Percentiles rank a stretch among this genome's conserved stretches.
These are phyloP conservation scores for Talaromyces thailandensis DNA, from an alignment of 495 filamentous ascomycete genomes.

Conservation along the genomic window DNA sequence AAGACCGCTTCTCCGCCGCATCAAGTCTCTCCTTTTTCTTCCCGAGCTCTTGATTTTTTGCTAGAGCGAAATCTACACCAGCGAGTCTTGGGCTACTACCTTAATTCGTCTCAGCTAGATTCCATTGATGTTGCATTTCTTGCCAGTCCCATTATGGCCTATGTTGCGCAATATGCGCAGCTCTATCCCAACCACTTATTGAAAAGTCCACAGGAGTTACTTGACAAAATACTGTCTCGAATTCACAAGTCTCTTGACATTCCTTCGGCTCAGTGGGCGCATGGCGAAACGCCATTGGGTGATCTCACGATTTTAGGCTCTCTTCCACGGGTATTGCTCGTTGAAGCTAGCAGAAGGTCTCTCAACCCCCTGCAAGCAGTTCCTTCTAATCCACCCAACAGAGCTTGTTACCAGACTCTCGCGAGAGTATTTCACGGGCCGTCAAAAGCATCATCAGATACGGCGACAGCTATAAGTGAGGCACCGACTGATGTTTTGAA, in stretches of 20 bases:
- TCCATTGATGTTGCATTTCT: slow-evolving; percentile 43
- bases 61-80: slow-evolving; percentile 41
- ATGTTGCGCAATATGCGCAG: slow-evolving; percentile 48
- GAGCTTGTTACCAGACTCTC: slow-evolving; percentile 45
- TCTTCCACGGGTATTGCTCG: slow-evolving; percentile 45
- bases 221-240: slow-evolving; percentile 38
- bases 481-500: slow-evolving; percentile 29
- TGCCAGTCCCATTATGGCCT: slow-evolving; percentile 44
- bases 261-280: slow-evolving; percentile 40
- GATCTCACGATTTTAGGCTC: slow-evolving; percentile 49
- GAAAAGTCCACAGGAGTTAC: slow-evolving; percentile 24
- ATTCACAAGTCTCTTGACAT: slow-evolving; percentile 35
- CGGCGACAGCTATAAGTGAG: slow-evolving; percentile 23
- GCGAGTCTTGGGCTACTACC: slow-evolving; percentile 40
- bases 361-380: slow-evolving; percentile 39
- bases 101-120: slow-evolving; percentile 42
- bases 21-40: slow-evolving; percentile 36
- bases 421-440: slow-evolving; percentile 49
- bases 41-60: slow-evolving; percentile 48
- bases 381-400: slow-evolving; percentile 39
- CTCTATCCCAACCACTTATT: slow-evolving; percentile 47
- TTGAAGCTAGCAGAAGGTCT: slow-evolving; percentile 37
- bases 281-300: slow-evolving; percentile 38
- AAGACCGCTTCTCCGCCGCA: slow-evolving; percentile 14
- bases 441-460: slow-evolving; percentile 18